Conservation (phyloP, 2,329 filamentous ascomycete genomes). For the Saccharata proteae region DNA sequence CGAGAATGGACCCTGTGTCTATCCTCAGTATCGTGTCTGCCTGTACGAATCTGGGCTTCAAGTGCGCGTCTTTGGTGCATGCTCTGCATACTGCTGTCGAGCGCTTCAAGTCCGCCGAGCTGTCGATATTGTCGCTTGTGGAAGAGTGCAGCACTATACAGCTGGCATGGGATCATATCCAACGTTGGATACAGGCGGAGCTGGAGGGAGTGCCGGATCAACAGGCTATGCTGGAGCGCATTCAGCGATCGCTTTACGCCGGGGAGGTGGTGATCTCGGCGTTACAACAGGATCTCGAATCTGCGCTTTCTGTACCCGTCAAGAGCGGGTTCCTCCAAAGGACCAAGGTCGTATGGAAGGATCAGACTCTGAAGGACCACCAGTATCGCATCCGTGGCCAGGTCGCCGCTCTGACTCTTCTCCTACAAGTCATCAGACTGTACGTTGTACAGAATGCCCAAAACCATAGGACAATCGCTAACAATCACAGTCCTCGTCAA, state of each 20-base stretch:
- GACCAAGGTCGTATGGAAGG: constrained; percentile 8
- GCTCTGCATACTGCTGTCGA: constrained; percentile 6
- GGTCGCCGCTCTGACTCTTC: constrained; percentile 8
- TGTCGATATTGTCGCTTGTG: constrained; percentile 9
- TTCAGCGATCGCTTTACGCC: constrained; percentile 9
- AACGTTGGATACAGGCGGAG: constrained; percentile 4
- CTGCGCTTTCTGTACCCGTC: not conserved
- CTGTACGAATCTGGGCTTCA: constrained; percentile 5
- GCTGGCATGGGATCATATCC: constrained; percentile 9
- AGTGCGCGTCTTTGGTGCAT: constrained; percentile 6
- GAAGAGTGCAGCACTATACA: constrained; percentile 11
- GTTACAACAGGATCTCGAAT: constrained; percentile 8
- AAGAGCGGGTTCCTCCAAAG: constrained; percentile 1
- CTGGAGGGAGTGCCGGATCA: constrained; percentile 1
- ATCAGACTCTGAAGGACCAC: constrained; percentile 7
- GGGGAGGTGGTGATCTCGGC: constrained; percentile 9
- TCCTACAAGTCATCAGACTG: constrained; percentile 10
- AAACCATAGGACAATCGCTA: not conserved
- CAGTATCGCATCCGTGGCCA: constrained; percentile 11
- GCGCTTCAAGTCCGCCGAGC: constrained; percentile 9
- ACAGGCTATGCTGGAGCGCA: constrained; percentile 5
- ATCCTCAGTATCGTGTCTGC: constrained; percentile 7
- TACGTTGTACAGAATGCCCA: constrained; percentile 3
- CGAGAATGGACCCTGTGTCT: constrained; percentile 8
- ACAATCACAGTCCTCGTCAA: constrained; percentile 2